Conservation (phyloP, 2,329 filamentous ascomycete species). For the Cadophora sp. region DNA sequence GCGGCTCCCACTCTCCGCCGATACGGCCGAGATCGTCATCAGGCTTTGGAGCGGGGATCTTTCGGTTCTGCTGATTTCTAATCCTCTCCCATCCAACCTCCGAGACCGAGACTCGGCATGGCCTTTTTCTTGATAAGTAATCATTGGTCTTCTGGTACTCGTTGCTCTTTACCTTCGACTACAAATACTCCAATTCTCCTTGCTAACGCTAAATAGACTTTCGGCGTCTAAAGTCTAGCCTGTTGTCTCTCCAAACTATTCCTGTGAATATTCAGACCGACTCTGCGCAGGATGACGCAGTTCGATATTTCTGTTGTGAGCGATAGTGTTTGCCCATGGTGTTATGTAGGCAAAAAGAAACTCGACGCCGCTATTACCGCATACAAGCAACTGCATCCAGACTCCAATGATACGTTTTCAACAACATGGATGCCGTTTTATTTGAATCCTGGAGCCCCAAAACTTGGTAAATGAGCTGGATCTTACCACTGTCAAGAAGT, state of each 20-base stretch:
- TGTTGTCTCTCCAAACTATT: constrained; percentile 6
- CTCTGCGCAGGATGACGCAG: constrained; percentile 64
- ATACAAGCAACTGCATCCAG: constrained; percentile 68
- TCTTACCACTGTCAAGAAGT: constrained; percentile 26
- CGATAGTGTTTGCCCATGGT: constrained; percentile 82
- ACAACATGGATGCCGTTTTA: constrained; percentile 83
- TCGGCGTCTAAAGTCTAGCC: not conserved
- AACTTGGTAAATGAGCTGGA: constrained; percentile 51
- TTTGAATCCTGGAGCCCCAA: constrained; percentile 71
- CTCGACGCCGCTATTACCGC: constrained; percentile 73
- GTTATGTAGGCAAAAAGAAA: constrained; percentile 81
- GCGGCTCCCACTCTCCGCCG: not conserved
- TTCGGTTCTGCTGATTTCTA: constrained; percentile 33
- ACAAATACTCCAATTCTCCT: constrained; percentile 14
- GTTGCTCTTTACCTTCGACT: not conserved
- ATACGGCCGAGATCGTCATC: constrained; percentile 12
- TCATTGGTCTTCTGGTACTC: constrained; percentile 16
- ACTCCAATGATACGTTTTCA: constrained; percentile 71
- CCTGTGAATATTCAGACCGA: constrained; percentile 28
- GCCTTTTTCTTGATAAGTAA: constrained; percentile 33
- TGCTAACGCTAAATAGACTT: not conserved
- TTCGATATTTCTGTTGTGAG: constrained; percentile 80
- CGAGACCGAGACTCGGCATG: not conserved
- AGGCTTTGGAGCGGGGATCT: not conserved
- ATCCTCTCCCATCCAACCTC: constrained; percentile 23